A percentile compares a stretch with the other conserved stretches of the same genome.
These are phyloP conservation scores for Acacia pycnantha DNA, from an alignment of 331 rosid species.

Conservation along the genomic window DNA sequence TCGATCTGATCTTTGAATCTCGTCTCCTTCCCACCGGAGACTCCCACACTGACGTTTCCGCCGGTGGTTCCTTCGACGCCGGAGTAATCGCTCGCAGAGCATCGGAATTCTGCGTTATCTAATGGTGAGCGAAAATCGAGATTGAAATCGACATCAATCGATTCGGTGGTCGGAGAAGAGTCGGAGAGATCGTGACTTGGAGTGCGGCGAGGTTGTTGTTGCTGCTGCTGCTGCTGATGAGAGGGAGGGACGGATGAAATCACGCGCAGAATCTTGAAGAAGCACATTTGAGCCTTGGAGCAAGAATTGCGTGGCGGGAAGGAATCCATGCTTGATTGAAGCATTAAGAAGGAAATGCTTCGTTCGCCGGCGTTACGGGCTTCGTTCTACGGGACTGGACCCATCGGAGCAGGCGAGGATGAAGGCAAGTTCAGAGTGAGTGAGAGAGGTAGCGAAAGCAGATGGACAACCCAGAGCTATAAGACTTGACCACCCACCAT, in stretches of 20 bases:
- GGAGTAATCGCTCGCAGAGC: conserved; percentile 13
- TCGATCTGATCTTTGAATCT: neutral
- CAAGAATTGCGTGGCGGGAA: conserved; percentile 26
- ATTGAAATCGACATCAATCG: conserved; percentile 37
- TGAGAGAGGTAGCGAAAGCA: neutral
- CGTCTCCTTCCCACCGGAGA: conserved; percentile 16
- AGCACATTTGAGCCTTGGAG: conserved; percentile 50
- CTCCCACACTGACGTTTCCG: conserved; percentile 6
- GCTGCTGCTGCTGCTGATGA: neutral
- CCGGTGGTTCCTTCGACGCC: neutral
- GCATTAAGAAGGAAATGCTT: neutral
- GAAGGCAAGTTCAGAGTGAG: neutral
- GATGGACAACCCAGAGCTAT: neutral
- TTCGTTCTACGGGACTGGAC: neutral
- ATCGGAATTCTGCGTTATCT: conserved; percentile 22
- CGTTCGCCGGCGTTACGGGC: neutral
- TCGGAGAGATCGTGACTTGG: neutral
- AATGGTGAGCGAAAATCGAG: conserved; percentile 18
- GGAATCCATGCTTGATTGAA: conserved; percentile 1
- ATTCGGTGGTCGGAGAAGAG: conserved; percentile 10
- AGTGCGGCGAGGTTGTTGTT: neutral
- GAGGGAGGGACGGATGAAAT: conserved; percentile 41
- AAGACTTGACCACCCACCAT: neutral
- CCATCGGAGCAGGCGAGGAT: conserved; percentile 8
- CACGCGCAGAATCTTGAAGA: conserved; percentile 46